Conservation (phyloP, 2,329 filamentous ascomycete species). For the Truncatella angustata region DNA sequence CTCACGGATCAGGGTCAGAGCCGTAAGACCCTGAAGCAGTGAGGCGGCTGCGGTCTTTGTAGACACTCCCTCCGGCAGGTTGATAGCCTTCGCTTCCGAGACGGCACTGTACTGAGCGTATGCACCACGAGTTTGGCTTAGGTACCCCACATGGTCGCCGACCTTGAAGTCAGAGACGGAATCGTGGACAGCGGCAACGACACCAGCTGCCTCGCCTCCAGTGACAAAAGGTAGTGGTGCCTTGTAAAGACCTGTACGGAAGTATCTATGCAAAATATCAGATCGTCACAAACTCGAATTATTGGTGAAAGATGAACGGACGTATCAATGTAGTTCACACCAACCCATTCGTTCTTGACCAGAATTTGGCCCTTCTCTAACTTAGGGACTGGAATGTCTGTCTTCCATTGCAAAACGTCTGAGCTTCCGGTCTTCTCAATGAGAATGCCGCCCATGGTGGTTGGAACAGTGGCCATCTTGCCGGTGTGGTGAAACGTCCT, state of each 20-base stretch:
- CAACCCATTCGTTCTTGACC: conserved; percentile 76
- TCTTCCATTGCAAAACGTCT: conserved; percentile 70
- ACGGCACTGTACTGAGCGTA: conserved; percentile 59
- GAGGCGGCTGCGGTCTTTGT: conserved; percentile 65
- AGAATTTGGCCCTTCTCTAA: conserved; percentile 70
- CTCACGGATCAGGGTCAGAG: conserved; percentile 75
- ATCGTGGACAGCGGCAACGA: conserved; percentile 57
- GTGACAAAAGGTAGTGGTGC: conserved; percentile 70
- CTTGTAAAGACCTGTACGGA: conserved; percentile 79
- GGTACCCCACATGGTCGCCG: conserved; percentile 72
- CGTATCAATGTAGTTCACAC: conserved; percentile 88
- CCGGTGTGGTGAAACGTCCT: background rate
- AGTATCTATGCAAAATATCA: conserved; percentile 55
- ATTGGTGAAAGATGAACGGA: conserved; percentile 29
- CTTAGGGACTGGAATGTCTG: conserved; percentile 68
- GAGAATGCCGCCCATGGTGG: conserved; percentile 71
- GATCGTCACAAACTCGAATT: background rate
- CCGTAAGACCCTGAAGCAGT: conserved; percentile 80
- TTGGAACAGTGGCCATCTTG: conserved; percentile 45
- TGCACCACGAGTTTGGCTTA: conserved; percentile 41
- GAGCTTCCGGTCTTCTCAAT: conserved; percentile 70
- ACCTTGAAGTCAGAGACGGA: conserved; percentile 51
- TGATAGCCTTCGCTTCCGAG: conserved; percentile 52
- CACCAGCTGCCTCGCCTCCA: conserved; percentile 77
- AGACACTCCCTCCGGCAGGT: conserved; percentile 61